A percentile compares a stretch with the other conserved stretches of the same genome.
phyloP scores from a whole-genome alignment of 164 flowering plant species.

The Cinnamomum chago region DNA sequence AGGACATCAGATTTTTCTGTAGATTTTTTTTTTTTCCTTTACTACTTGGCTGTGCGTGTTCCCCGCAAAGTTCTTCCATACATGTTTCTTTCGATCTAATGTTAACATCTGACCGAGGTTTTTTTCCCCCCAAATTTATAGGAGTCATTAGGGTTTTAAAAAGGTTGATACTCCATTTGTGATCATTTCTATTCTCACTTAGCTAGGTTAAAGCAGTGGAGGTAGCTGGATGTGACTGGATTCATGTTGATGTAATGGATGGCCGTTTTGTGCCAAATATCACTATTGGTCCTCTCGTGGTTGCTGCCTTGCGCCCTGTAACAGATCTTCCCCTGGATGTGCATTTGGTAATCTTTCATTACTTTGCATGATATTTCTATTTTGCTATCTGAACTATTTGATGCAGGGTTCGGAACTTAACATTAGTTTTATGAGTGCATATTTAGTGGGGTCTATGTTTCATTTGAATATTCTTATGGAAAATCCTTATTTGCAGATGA shows the following conservation, averaged over 20 bases:
- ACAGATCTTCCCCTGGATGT: conserved; percentile 98
- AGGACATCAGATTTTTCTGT: neutral
- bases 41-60: neutral
- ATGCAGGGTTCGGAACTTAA: neutral
- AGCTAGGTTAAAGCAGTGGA: conserved; percentile 95
- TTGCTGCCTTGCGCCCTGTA: conserved; percentile 95
- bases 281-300: conserved; percentile 96
- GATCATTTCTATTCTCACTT: neutral
- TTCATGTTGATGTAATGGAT: conserved; percentile 99
- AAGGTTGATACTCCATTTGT: neutral
- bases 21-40: no score
- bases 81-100: no score
- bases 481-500: conserved; percentile 54
- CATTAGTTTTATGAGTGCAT: neutral
- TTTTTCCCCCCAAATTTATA: neutral
- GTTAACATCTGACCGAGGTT: neutral
- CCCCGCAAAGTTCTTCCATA: neutral
- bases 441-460: neutral
- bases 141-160: neutral
- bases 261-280: conserved; percentile 99
- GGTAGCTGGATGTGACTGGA: conserved; percentile 99
- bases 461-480: conserved; percentile 15
- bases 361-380: neutral
- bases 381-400: conserved; percentile 1
- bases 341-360: conserved; percentile 63